A percentile compares a stretch with the other conserved stretches of the same genome.
Evolutionary conservation across 441 rosid genomes (phyloP).

Genomic region (Populus hybrid): DNA sequence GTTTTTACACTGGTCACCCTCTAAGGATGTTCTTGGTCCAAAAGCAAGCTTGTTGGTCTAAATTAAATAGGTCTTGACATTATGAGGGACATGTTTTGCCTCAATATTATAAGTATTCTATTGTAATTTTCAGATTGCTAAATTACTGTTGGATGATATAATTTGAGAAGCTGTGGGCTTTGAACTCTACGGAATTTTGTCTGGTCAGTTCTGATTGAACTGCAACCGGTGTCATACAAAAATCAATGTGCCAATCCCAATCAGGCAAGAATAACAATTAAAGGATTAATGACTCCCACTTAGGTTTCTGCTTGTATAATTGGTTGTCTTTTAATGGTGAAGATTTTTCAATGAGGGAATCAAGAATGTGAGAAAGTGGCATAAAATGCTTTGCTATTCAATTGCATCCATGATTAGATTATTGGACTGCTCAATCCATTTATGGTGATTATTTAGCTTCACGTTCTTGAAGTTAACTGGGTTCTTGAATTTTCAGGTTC

Average conservation of each 20-base stretch:
- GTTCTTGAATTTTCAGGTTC: constrained; percentile 44
- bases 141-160: background rate
- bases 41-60: background rate
- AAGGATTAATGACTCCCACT: background rate
- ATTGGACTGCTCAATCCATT: background rate
- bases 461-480: constrained; percentile 2
- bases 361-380: background rate
- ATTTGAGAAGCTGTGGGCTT: background rate
- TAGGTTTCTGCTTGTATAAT: background rate
- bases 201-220: background rate
- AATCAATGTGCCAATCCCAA: background rate
- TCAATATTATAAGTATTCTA: background rate
- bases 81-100: background rate
- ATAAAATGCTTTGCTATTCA: background rate
- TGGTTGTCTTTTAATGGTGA: background rate
- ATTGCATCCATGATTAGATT: background rate
- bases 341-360: background rate
- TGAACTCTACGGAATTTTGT: background rate
- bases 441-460: background rate
- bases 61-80: background rate
- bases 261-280: background rate
- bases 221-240: background rate
- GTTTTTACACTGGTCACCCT: background rate
- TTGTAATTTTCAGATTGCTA: background rate
- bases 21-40: background rate